Evolutionary conservation across 176 grass and related monocot genomes (phyloP).

Genomic region (Oryza coarctata): DNA sequence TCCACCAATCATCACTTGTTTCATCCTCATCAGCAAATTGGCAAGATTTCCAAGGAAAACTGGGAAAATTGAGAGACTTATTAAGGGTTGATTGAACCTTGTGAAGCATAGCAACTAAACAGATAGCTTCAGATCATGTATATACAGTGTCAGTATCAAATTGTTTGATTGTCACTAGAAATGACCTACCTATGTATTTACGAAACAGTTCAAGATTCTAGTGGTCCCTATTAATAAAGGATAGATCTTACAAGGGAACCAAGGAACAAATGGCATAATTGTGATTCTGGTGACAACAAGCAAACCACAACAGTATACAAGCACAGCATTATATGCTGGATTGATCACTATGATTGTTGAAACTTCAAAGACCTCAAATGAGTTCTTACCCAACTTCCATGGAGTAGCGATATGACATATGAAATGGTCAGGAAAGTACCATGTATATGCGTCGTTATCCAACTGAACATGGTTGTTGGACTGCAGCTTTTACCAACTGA

Average conservation of each 20-base stretch:
- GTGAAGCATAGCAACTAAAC: background rate
- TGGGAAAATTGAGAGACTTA: constrained; percentile 22
- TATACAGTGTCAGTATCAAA: constrained; percentile 18
- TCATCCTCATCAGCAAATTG: constrained; percentile 49
- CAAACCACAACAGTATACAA: background rate
- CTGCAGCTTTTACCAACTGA: no score
- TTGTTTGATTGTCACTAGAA: constrained; percentile 5
- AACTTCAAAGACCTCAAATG: no score
- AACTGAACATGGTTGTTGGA: no score
- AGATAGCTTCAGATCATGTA: constrained; percentile 9
- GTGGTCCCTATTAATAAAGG: background rate
- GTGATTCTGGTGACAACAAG: constrained; percentile 6
- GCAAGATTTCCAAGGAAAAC: constrained; percentile 47
- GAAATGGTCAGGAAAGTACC: no score
- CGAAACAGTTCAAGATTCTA: background rate
- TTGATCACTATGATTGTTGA: no score
- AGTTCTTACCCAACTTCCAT: no score
- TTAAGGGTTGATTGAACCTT: background rate
- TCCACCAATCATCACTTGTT: constrained; percentile 65
- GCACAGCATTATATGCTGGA: no score
- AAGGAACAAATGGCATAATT: background rate
- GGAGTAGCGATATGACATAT: no score
- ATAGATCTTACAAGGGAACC: background rate
- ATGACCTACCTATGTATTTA: background rate
- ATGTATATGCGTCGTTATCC: no score